Conservation (phyloP, 495 filamentous ascomycete species). For the Astrothelium macrocarpum region DNA sequence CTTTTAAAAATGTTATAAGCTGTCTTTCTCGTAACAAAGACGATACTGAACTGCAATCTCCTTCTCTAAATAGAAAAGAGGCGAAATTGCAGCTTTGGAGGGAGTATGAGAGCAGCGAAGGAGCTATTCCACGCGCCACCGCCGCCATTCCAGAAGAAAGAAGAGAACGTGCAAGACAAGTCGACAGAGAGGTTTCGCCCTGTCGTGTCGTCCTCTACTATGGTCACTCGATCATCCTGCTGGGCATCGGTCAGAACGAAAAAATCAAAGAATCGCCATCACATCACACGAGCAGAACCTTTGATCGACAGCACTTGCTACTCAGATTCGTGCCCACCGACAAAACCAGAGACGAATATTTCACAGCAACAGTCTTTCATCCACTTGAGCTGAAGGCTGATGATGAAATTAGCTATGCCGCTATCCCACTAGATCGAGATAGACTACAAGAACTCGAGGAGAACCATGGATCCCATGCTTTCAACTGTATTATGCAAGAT, state of each 20-base stretch:
- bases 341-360: background rate
- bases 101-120: background rate
- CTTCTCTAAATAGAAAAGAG: background rate
- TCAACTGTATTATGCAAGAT: background rate
- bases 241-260: background rate
- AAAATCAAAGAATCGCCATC: background rate
- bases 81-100: background rate
- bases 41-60: background rate
- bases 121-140: background rate
- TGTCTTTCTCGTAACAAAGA: background rate
- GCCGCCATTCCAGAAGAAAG: background rate
- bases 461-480: background rate
- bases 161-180: background rate
- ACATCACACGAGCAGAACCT: background rate
- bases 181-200: background rate
- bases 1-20: background rate
- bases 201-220: background rate
- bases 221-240: background rate
- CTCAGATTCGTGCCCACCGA: background rate
- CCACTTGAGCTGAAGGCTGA: background rate
- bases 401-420: background rate
- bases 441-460: background rate
- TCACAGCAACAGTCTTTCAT: background rate
- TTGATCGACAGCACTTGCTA: background rate
- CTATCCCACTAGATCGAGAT: background rate